Base-by-base conservation (phyloP, 768 basidiomycete genomes). In the Suillus subalutaceus region DNA sequence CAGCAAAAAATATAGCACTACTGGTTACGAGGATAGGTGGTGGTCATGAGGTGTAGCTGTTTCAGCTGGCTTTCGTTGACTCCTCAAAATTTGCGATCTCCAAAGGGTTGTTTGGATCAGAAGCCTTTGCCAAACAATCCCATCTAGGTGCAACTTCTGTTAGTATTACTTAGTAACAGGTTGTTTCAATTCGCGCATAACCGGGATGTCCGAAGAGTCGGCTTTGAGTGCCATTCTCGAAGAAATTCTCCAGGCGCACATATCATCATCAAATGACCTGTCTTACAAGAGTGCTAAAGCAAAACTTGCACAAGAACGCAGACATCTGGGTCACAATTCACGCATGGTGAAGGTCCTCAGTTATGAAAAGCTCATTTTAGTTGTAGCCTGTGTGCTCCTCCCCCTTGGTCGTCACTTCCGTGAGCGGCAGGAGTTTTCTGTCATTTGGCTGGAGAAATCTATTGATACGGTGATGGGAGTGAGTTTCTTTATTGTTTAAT, bases 81-180 rank as follows among this genome's bases (percentile, higher is more conserved):
- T 37, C 8, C 37, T n/a, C 40, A 48, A 65, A 62, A 43, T 65
- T 65, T 65, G 40, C 26, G 41, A 43, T 32, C 18, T 58, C 64
- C 30, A 65, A 65, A 64, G 16, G 62, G 57, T 65, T 65, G 64
- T 65, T 65, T 65, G 64, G 61, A 65, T 48, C 60, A 43, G 43
- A 65, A 35, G 64, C 62, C 26, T 44, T 65, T 65, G 64, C 40
- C 61, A 65, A 65, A 65, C 62, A 65, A 26, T 18, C 9, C 4
- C 20, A n/a, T 48, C 20, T 20, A 44, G 9, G 43, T 44, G 9
- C 46, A 48, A 12, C 46, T 48, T 48, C n/a, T n/a, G n/a, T 48
- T n/a, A n/a, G n/a, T n/a, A n/a, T n/a, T n/a, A n/a, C n/a, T n/a
- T n/a, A n/a, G n/a, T n/a, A 4, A n/a, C 48, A n/a, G n/a, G 46